A percentile compares a stretch with the other conserved stretches of the same genome.
Conservation (phyloP, 1,139 yeast genomes). For the Suhomyces choctaworum region DNA sequence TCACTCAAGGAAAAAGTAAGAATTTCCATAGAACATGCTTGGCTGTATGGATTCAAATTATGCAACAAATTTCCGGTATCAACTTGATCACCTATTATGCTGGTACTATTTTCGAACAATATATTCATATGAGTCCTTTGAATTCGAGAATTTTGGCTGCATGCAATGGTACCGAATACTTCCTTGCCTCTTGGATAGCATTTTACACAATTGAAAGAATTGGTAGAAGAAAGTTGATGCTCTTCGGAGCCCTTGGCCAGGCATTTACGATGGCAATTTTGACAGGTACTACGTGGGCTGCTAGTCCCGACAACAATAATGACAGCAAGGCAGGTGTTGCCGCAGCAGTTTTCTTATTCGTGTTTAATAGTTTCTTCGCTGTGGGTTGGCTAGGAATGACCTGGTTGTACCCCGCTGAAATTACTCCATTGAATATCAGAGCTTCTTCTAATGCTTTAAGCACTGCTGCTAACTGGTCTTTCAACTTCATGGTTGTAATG, state of each 20-base stretch:
- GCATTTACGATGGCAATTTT: conserved; percentile 34
- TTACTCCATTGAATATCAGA: conserved; percentile 33
- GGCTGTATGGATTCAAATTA: conserved; percentile 51
- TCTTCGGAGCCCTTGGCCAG: conserved; percentile 55
- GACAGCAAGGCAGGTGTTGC: conserved; percentile 23
- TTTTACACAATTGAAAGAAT: conserved; percentile 62
- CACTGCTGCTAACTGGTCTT: conserved; percentile 40
- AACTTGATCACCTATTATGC: conserved; percentile 70
- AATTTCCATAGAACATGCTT: conserved; percentile 49
- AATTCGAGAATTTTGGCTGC: conserved; percentile 63
- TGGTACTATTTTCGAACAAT: conserved; percentile 54
- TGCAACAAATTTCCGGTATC: conserved; percentile 64
- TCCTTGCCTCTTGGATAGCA: conserved; percentile 61
- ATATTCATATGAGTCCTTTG: conserved; percentile 44
- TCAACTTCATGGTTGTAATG: conserved; percentile 37
- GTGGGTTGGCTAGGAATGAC: conserved; percentile 31
- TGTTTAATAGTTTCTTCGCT: conserved; percentile 36
- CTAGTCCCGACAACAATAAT: conserved; percentile 21
- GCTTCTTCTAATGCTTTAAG: conserved; percentile 38
- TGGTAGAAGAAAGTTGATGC: conserved; percentile 63
- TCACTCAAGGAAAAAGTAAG: conserved; percentile 41
- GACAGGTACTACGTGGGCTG: conserved; percentile 29
- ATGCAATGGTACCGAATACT: conserved; percentile 61
- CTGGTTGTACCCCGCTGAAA: conserved; percentile 33
- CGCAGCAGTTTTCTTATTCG: conserved; percentile 39